Conservation (phyloP, 2,329 filamentous ascomycete species). For the Lecanicillium sp. region DNA sequence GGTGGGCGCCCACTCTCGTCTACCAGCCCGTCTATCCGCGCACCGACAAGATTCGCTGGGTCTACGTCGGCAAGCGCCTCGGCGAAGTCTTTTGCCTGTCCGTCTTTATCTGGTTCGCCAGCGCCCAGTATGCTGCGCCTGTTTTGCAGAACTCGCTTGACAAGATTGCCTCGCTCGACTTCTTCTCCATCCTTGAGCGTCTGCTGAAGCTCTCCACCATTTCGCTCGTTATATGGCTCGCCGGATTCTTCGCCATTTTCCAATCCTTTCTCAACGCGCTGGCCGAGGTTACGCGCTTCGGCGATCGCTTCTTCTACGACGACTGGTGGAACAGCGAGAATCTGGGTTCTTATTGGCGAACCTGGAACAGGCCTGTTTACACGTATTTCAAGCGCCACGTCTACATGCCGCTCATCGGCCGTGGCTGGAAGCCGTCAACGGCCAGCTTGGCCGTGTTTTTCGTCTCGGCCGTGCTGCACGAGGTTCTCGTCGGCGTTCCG, state of each 20-base stretch:
- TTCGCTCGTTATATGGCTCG: constrained; percentile 92
- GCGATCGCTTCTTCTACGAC: constrained; percentile 89
- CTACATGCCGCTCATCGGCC: constrained; percentile 78
- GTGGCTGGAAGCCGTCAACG: constrained; percentile 65
- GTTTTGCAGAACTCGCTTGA: constrained; percentile 84
- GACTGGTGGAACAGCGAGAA: constrained; percentile 97
- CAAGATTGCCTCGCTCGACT: constrained; percentile 74
- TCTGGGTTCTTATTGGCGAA: constrained; percentile 84
- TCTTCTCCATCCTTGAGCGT: constrained; percentile 78
- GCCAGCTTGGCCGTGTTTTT: constrained; percentile 82
- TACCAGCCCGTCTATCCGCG: constrained; percentile 97
- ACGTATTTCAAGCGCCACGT: constrained; percentile 95
- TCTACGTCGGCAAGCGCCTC: constrained; percentile 78
- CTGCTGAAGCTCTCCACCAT: constrained; percentile 95
- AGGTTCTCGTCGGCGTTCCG: constrained; percentile 86
- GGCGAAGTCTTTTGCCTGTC: constrained; percentile 70
- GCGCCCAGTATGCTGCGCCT: constrained; percentile 88
- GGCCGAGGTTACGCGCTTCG: constrained; percentile 84
- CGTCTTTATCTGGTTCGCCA: constrained; percentile 92
- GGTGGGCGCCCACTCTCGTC: constrained; percentile 93
- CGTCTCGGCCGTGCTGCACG: constrained; percentile 83
- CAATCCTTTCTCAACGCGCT: constrained; percentile 88
- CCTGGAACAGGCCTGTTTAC: constrained; percentile 97
- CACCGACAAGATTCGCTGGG: constrained; percentile 73
- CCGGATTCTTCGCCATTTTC: constrained; percentile 94